Base-by-base conservation (phyloP, 1,139 yeast species). In the Suhomyces taliae region DNA sequence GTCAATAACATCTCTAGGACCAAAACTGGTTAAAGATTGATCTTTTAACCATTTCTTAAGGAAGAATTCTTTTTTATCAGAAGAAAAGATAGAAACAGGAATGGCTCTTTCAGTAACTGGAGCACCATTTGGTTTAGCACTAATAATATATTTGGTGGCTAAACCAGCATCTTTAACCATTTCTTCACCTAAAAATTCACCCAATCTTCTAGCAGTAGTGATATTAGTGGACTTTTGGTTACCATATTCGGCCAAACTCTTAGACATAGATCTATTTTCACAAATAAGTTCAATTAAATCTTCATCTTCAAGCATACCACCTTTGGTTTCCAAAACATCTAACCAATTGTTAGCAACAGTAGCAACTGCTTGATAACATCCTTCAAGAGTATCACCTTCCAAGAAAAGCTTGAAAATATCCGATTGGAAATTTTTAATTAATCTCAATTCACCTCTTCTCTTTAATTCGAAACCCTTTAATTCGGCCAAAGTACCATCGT, bases 161-260 rank as follows among this genome's bases (percentile, higher is more conserved):
- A 95, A 79, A 53, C 99, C 99, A 47, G 93, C 91, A 68, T 91
- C 98, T 58, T 90, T 90, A 8, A 90, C 95, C 97, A 93, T 93
- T 57, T 90, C 97, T 52, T 87, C 91, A n/a, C 99, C 99, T 55
- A 95, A 75, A 61, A 95, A 93, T 58, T 93, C 98, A 48, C 97
- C 97, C 43, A 95, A 74, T 55, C 99, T 78, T 56, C 78, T 82
- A 1, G 99, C 99, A 1, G 99, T 93, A 1, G 98, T 90, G 54
- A 95, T 93, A 0, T 98, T 90, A 0, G 98, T 90, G 0, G 97
- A 90, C 61, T 95, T 95, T 61, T 90, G 97, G 31, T 77, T 79
- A 6, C 85, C 98, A 59, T 95, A 95, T 61, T 93, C 99, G 11
- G 82, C 87, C 56, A 95, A 74, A 43, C 96, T 82, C 61, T 89